Evolutionary conservation across 2,329 filamentous ascomycete genomes (phyloP).

Genomic region (Paramyrothecium roridum): DNA sequence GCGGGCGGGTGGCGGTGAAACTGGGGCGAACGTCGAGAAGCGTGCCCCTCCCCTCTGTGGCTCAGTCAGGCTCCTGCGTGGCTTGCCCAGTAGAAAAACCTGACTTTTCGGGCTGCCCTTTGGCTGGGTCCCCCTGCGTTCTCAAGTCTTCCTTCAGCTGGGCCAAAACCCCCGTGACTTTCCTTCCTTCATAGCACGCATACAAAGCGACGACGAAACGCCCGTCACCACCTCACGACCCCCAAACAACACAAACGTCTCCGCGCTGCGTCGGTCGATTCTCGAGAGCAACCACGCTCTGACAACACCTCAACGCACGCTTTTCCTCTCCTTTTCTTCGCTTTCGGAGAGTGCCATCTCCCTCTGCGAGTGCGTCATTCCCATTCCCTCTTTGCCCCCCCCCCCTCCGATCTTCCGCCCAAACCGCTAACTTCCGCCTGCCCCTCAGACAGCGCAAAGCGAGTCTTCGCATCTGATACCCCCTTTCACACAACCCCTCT

Average conservation of each 20-base stretch:
- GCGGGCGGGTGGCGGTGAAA: constrained; percentile 18
- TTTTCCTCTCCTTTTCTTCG: constrained; percentile 24
- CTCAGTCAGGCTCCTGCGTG: constrained; percentile 13
- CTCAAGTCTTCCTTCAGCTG: background rate
- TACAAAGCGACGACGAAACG: background rate
- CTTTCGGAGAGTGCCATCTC: constrained; percentile 12
- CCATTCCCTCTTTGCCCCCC: constrained; percentile 22
- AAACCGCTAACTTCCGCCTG: constrained; percentile 20
- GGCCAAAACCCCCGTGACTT: background rate
- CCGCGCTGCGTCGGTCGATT: background rate
- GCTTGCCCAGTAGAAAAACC: constrained; percentile 18
- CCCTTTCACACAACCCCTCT: constrained; percentile 5
- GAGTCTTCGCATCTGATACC: constrained; percentile 21
- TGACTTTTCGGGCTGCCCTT: constrained; percentile 27
- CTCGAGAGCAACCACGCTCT: background rate
- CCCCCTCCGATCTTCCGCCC: constrained; percentile 18
- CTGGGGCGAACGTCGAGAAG: background rate
- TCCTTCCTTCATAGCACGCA: constrained; percentile 1
- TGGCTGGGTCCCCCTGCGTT: constrained; percentile 6
- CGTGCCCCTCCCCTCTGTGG: constrained; percentile 8
- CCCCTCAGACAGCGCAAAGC: constrained; percentile 19
- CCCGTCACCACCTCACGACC: background rate
- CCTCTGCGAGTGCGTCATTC: constrained; percentile 16
- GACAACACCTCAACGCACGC: constrained; percentile 13
- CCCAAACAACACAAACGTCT: background rate